phyloP scores from a whole-genome alignment of 495 filamentous ascomycete species.

The Penicillium tannophilum region DNA sequence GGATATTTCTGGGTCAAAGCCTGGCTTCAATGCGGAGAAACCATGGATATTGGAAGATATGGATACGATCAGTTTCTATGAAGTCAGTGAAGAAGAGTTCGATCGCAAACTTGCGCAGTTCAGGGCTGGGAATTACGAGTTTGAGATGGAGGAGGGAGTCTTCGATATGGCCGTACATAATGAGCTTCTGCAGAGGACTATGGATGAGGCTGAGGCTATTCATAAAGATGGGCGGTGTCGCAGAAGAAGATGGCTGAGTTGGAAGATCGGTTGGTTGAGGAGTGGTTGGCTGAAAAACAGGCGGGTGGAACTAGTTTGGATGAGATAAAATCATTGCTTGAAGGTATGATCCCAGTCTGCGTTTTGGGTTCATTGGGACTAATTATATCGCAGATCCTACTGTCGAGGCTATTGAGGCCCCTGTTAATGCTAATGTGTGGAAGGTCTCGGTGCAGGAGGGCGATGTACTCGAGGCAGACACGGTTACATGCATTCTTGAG shows the following conservation, averaged over 20 bases:
- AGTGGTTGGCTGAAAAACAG: slow-evolving; percentile 52
- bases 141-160: slow-evolving; percentile 45
- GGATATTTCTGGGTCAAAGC: slow-evolving; percentile 55
- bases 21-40: slow-evolving; percentile 40
- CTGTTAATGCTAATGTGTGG: slow-evolving; percentile 57
- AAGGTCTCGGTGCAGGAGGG: slow-evolving; percentile 53
- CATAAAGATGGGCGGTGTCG: slow-evolving; percentile 40
- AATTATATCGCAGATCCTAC: slow-evolving; percentile 34
- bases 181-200: slow-evolving; percentile 38
- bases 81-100: slow-evolving; percentile 51
- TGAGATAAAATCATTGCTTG: slow-evolving; percentile 42
- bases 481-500: slow-evolving; percentile 48
- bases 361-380: not conserved
- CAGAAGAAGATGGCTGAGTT: slow-evolving; percentile 49
- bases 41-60: slow-evolving; percentile 63
- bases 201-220: slow-evolving; percentile 44
- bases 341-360: slow-evolving; percentile 28
- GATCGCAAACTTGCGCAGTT: slow-evolving; percentile 40
- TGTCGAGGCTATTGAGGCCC: slow-evolving; percentile 35
- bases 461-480: slow-evolving; percentile 33
- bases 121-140: slow-evolving; percentile 50
- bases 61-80: slow-evolving; percentile 58
- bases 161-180: slow-evolving; percentile 61
- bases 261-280: slow-evolving; percentile 45
- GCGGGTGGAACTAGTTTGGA: slow-evolving; percentile 43